Evolutionary conservation across 192 early-diverging fungal species (phyloP), one percentile per base, ranked within the genome.

Genomic region (Rhizophagus clarus): DNA sequence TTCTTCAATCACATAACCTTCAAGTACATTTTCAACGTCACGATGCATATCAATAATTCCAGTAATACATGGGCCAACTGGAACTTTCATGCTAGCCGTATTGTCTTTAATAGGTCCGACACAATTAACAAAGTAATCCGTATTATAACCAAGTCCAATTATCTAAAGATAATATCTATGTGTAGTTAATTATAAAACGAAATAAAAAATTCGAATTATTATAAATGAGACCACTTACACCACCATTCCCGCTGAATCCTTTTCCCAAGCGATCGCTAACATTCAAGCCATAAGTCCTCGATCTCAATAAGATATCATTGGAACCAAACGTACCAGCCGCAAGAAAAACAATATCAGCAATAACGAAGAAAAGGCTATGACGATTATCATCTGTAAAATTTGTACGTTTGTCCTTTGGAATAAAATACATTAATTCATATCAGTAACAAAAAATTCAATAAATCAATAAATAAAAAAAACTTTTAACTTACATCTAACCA

Each of bases 1-100:
- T 74, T 87, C 86, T 79, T 87, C 83, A 11, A 87, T 84, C 2
- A 87, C 86, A 73, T 82, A 87, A 34, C 86, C 86, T 28, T 87
- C 84, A 71, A 84, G 76, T 29, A 83, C 86, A 69, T 85, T 81
- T 9, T 74, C 77, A 9, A 73, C 76, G 10, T 9, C 8, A n/a
- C 83, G 66, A 40, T 84, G 84, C 75, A 82, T 83, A 42, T 87
- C 86, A 74, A 87, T 85, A n/a, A 87, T 40, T 28, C 86, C 86
- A 12, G 86, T 85, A 40, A 87, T 87, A 51, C 80, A 79, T 22
- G 86, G 86, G 4, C 86, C 86, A 22, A 87, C 86, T 1, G 60
- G 60, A 62, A 1, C 32, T 15, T 75, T 72, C 11, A 85, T 49
- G 47, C 11, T 61, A 20, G 67, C 68, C 26, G 83, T 82, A 42